These are phyloP conservation scores for Aspergillus funiculosus DNA, from an alignment of 495 filamentous ascomycete genomes.

Conservation along the genomic window DNA sequence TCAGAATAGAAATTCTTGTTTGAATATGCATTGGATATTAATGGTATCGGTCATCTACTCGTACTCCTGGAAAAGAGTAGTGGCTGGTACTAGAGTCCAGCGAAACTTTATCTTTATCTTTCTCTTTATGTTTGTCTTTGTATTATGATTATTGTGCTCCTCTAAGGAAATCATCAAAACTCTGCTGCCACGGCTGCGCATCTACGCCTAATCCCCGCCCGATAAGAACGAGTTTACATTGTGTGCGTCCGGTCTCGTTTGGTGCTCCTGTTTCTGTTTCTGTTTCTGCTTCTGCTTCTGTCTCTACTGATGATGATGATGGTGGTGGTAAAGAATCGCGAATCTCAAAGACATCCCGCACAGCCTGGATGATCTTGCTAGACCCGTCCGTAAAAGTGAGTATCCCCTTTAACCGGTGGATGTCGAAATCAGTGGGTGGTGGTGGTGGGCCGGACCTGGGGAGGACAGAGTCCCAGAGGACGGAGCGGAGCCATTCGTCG, in stretches of 20 bases:
- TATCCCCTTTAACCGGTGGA: slow-evolving; percentile 83
- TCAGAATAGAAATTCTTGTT: too few species aligned
- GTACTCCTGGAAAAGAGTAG: too few species aligned
- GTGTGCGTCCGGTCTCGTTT: too few species aligned
- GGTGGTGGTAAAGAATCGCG: slow-evolving; percentile 51
- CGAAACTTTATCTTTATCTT: too few species aligned
- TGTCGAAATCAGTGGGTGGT: slow-evolving; percentile 48
- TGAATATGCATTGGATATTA: too few species aligned
- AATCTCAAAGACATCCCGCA: slow-evolving; percentile 90
- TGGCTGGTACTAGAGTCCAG: too few species aligned
- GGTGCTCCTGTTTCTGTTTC: slow-evolving; percentile 11
- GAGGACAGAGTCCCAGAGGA: slow-evolving; percentile 75
- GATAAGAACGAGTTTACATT: slow-evolving; percentile 76
- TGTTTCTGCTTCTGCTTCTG: slow-evolving; percentile 13
- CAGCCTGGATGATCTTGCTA: slow-evolving; percentile 78
- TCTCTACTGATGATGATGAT: slow-evolving; percentile 7
- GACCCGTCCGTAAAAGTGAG: slow-evolving; percentile 55
- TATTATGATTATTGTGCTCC: slow-evolving; percentile 1
- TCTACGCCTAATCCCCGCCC: slow-evolving; percentile 53
- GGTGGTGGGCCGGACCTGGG: slow-evolving; percentile 23
- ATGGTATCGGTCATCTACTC: too few species aligned
- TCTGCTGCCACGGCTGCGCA: slow-evolving; percentile 28
- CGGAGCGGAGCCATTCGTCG: slow-evolving; percentile 75
- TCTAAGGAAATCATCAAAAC: slow-evolving; percentile 31
- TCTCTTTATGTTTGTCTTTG: too few species aligned